phyloP scores from a whole-genome alignment of 2,329 filamentous ascomycete species.

The Diplodia corticola region DNA sequence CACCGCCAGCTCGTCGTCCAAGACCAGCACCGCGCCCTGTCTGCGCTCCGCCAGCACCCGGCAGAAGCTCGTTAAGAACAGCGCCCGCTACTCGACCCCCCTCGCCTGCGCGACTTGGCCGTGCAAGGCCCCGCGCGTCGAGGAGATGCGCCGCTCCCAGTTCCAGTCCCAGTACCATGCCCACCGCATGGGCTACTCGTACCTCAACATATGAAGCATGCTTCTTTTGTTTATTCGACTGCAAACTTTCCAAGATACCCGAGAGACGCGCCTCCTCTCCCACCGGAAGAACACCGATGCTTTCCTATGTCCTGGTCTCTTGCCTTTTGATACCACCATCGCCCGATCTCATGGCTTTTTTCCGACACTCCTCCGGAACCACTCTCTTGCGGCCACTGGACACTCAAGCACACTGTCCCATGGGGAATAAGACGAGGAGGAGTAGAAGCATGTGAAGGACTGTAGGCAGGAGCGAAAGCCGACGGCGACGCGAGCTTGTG shows the following conservation, averaged over 20 bases:
- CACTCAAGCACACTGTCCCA: too few species aligned
- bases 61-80: conserved; percentile 16
- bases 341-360: background rate
- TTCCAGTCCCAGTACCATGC: background rate
- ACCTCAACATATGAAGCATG: background rate
- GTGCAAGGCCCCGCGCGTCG: background rate
- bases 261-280: background rate
- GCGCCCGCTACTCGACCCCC: conserved; percentile 15
- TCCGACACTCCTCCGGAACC: background rate
- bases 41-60: background rate
- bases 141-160: background rate
- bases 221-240: background rate
- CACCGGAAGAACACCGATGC: background rate
- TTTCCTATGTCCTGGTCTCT: background rate
- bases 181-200: conserved; percentile 5
- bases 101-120: conserved; percentile 12
- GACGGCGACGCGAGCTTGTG: background rate
- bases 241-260: background rate
- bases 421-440: too few species aligned
- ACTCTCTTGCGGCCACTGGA: background rate
- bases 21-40: background rate
- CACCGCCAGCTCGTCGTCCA: background rate
- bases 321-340: background rate
- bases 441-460: background rate
- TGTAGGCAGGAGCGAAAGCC: background rate